Evolutionary conservation across 257 asterid genomes (phyloP).

Genomic region (Jacaranda copaia): DNA sequence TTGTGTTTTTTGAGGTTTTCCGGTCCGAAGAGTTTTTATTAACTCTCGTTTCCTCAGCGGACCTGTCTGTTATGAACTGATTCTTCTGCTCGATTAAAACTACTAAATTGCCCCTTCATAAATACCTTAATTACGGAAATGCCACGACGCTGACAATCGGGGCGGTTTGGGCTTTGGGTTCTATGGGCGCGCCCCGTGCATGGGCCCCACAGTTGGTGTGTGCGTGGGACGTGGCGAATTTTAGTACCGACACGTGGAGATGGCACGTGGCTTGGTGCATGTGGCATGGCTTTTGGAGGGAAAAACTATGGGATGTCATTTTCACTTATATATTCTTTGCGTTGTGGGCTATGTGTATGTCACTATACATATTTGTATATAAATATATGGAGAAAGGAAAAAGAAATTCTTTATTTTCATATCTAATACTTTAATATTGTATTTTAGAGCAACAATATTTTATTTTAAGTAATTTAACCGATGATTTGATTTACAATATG

Average conservation of each 20-base stretch:
- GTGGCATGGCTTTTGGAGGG: slow-evolving; percentile 49
- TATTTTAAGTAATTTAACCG: too few relatives aligned
- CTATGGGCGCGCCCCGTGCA: slow-evolving; percentile 35
- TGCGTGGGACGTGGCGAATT: slow-evolving; percentile 34
- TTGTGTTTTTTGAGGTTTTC: slow-evolving; percentile 47
- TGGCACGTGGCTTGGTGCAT: slow-evolving; percentile 9
- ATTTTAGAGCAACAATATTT: too few relatives aligned
- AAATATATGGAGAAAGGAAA: too few relatives aligned
- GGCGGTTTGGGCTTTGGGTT: slow-evolving; percentile 43
- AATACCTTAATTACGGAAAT: slow-evolving; percentile 19
- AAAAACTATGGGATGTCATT: slow-evolving; percentile 8
- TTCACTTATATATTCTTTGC: neutral
- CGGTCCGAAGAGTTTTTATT: slow-evolving; percentile 44
- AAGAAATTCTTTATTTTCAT: too few relatives aligned
- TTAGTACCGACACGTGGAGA: neutral
- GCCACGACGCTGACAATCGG: slow-evolving; percentile 22
- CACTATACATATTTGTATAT: too few relatives aligned
- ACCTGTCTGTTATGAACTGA: slow-evolving; percentile 75
- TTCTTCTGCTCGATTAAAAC: slow-evolving; percentile 36
- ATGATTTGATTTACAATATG: too few relatives aligned
- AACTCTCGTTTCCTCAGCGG: slow-evolving; percentile 48
- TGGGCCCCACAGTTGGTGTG: slow-evolving; percentile 25
- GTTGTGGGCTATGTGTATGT: too few relatives aligned
- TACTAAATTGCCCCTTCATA: slow-evolving; percentile 29
- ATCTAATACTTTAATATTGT: too few relatives aligned